Evolutionary conservation across 257 asterid species (phyloP), one percentile per base, ranked within the genome.

Genomic region (Hygrophila difformis): DNA sequence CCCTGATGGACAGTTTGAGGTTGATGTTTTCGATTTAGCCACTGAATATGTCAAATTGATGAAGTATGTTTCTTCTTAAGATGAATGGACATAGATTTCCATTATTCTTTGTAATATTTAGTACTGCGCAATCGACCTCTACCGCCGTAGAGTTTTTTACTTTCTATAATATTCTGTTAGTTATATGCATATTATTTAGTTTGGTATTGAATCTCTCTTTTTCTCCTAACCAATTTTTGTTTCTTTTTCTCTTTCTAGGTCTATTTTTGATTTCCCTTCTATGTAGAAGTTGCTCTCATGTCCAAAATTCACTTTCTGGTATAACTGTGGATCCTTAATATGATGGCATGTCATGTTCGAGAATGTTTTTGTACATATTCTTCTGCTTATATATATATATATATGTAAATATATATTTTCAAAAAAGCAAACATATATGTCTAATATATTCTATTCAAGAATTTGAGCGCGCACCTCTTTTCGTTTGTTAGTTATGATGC

Each of bases 11-110:
- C 91, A 78, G 42, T 82, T 82, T 63, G 93, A 82, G 13, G 93
- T 85, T 45, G 96, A 89, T 61, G 92, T 89, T 67, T 89, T 89
- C 57, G 96, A 89, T 69, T 79, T 94, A 51, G 88, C 96, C 53
- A 64, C 60, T 51, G 98, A 89, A 53, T 89, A 85, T 61, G 86
- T 89, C 59, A 82, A 89, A 60, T 57, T 89, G 86, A 73, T 89
- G 98, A 89, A 89, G 98, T 89, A 75, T 42, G 96, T 47, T 51
- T 31, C 60, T 55, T 21, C 13, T 35, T 44, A 29, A 8, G 44
- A 47, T 54, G 8, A 5, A 26, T n/a, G n/a, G n/a, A n/a, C n/a
- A n/a, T n/a, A n/a, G n/a, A n/a, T n/a, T n/a, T n/a, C n/a, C n/a
- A n/a, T n/a, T n/a, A n/a, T n/a, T n/a, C n/a, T n/a, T n/a, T n/a